Conservation (phyloP, 768 basidiomycete species). For the Boletus rubropictus region DNA sequence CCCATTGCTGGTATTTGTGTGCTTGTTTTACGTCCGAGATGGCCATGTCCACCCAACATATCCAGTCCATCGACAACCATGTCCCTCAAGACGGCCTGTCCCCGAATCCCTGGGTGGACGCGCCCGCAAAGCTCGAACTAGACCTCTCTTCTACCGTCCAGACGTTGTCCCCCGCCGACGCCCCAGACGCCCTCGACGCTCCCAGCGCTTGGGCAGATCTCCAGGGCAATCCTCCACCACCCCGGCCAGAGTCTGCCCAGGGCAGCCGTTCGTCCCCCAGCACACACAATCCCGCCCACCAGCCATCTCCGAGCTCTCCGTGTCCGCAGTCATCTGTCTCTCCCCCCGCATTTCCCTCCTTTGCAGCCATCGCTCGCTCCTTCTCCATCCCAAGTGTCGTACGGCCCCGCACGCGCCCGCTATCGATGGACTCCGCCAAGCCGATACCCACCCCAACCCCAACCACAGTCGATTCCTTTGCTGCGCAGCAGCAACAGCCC, state of each 20-base stretch:
- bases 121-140: too few relatives aligned
- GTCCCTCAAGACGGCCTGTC: too few relatives aligned
- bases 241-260: neutral
- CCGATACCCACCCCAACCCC: slow-evolving; percentile 2
- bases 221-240: neutral
- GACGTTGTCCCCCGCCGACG: too few relatives aligned
- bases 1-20: too few relatives aligned
- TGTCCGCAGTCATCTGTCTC: neutral
- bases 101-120: neutral
- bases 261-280: neutral
- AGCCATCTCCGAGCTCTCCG: neutral
- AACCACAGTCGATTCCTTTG: neutral
- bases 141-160: too few relatives aligned
- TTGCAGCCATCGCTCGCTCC: slow-evolving; percentile 57
- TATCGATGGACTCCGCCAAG: slow-evolving; percentile 6
- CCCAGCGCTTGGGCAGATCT: neutral
- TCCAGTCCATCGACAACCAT: too few relatives aligned
- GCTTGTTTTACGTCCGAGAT: too few relatives aligned
- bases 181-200: neutral
- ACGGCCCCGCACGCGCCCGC: slow-evolving; percentile 19
- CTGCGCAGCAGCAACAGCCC: slow-evolving; percentile 1
- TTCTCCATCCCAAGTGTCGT: slow-evolving; percentile 46
- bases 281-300: neutral
- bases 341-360: slow-evolving; percentile 1
- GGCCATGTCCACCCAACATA: too few relatives aligned